Conservation (phyloP, 306 rosid species). For the Inga laurina region DNA sequence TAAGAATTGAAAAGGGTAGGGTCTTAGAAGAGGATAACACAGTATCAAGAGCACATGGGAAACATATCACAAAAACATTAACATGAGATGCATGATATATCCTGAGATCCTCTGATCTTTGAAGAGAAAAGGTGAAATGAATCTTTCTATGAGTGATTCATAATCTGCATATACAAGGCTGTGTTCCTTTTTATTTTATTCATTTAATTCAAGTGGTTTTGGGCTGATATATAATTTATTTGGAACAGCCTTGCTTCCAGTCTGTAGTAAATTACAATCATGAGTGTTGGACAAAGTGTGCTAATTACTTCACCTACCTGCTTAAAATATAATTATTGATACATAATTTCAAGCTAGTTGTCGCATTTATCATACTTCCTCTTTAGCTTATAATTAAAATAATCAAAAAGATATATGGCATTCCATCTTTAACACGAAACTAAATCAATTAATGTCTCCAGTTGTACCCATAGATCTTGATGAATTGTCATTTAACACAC, state of each 20-base stretch:
- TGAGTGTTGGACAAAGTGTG: conserved; percentile 27
- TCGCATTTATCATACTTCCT: conserved; percentile 3
- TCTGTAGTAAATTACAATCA: background rate
- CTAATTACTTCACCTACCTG: conserved; percentile 25
- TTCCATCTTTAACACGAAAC: background rate
- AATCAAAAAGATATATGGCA: background rate
- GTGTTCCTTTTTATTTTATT: conserved; percentile 3
- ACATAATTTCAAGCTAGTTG: conserved; percentile 24
- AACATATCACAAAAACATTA: conserved; percentile 23
- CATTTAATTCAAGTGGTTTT: conserved; percentile 35
- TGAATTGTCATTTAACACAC: background rate
- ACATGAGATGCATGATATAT: conserved; percentile 32
- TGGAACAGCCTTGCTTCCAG: conserved; percentile 16
- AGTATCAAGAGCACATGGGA: conserved; percentile 36
- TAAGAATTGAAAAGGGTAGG: conserved; percentile 35
- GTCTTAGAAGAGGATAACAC: conserved; percentile 34
- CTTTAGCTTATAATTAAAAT: background rate
- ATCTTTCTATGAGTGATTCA: conserved; percentile 32
- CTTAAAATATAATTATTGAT: conserved; percentile 5
- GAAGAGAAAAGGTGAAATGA: background rate
- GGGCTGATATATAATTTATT: conserved; percentile 24
- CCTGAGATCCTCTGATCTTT: background rate
- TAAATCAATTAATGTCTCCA: background rate
- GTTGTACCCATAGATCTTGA: background rate
- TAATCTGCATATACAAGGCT: conserved; percentile 32